A percentile compares a stretch with the other conserved stretches of the same genome.
phyloP scores from a whole-genome alignment of 1,284 basidiomycete species.

The Trichosporon sp. region DNA sequence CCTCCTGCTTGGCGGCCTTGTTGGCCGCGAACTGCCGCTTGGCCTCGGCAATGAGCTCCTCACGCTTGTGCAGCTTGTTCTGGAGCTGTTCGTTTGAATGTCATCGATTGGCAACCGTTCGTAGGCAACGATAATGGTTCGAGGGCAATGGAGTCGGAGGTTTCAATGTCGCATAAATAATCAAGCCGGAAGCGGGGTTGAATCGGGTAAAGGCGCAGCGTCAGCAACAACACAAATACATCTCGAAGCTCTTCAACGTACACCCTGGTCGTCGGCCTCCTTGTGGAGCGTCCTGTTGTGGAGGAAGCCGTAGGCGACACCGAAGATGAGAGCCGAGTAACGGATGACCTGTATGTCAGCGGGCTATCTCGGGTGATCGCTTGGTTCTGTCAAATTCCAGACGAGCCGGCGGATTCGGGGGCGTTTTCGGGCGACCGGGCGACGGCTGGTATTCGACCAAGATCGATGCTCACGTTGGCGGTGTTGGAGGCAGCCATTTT shows the following conservation, averaged over 20 bases:
- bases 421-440: not conserved
- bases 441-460: not conserved
- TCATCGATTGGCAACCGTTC: not conserved
- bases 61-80: constrained; percentile 61
- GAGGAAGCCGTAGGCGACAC: constrained; percentile 88
- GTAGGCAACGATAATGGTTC: not conserved
- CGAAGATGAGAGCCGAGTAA: constrained; percentile 86
- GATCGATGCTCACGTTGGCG: constrained; percentile 31
- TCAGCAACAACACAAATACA: not conserved
- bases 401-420: not conserved
- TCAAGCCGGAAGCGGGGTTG: constrained; percentile 16
- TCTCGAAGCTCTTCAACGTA: constrained; percentile 31
- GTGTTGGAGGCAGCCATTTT: constrained; percentile 54
- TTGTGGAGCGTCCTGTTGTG: constrained; percentile 89
- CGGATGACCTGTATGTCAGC: constrained; percentile 78
- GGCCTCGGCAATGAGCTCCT: constrained; percentile 80
- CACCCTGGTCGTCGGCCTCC: constrained; percentile 65
- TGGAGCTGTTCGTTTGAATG: constrained; percentile 13
- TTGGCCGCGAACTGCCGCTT: constrained; percentile 87
- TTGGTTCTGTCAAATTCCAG: constrained; percentile 17
- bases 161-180: not conserved
- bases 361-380: not conserved
- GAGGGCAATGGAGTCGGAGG: not conserved
- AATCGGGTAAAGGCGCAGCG: constrained; percentile 15
- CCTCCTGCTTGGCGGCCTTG: constrained; percentile 58